phyloP scores from a whole-genome alignment of 2,329 filamentous ascomycete species.

The Ophiostoma perfectum region DNA sequence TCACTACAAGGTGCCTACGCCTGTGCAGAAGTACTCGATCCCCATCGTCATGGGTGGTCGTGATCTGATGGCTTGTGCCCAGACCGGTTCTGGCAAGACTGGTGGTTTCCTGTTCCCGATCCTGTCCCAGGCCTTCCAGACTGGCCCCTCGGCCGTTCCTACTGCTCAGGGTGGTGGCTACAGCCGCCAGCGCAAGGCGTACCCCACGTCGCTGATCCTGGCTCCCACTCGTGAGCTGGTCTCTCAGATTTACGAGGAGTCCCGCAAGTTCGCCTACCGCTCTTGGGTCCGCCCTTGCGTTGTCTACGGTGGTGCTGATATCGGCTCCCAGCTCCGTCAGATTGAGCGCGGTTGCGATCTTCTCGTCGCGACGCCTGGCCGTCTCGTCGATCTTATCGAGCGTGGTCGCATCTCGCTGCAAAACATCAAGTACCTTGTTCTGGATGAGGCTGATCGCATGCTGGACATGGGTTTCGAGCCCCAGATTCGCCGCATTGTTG shows the following conservation, averaged over 20 bases:
- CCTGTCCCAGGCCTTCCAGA: slow-evolving; percentile 91
- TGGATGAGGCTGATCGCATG: slow-evolving; percentile 99
- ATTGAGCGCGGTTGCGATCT: slow-evolving; percentile 97
- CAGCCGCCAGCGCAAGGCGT: slow-evolving; percentile 93
- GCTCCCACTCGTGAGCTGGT: slow-evolving; percentile 97
- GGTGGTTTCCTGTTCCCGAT: slow-evolving; percentile 99
- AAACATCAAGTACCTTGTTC: slow-evolving; percentile 99
- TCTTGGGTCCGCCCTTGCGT: slow-evolving; percentile 98
- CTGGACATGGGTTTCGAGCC: slow-evolving; percentile 99
- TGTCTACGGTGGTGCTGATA: slow-evolving; percentile 98
- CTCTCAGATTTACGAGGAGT: slow-evolving; percentile 96
- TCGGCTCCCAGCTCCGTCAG: slow-evolving; percentile 94
- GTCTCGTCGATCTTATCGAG: slow-evolving; percentile 96
- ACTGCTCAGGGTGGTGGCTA: slow-evolving; percentile 62
- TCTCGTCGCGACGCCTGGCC: slow-evolving; percentile 91
- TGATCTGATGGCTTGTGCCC: slow-evolving; percentile 98
- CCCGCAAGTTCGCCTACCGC: slow-evolving; percentile 96
- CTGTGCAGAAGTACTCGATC: slow-evolving; percentile 98
- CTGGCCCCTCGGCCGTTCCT: slow-evolving; percentile 70
- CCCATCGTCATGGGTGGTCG: slow-evolving; percentile 97
- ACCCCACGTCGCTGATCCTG: slow-evolving; percentile 91
- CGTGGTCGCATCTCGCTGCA: slow-evolving; percentile 94
- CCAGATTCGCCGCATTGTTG: slow-evolving; percentile 96
- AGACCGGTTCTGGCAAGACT: slow-evolving; percentile 99
- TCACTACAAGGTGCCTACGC: slow-evolving; percentile 91